A percentile compares a stretch with the other conserved stretches of the same genome.
Conservation (phyloP, 2,329 filamentous ascomycete species). For the Corniculantispora saksenae region DNA sequence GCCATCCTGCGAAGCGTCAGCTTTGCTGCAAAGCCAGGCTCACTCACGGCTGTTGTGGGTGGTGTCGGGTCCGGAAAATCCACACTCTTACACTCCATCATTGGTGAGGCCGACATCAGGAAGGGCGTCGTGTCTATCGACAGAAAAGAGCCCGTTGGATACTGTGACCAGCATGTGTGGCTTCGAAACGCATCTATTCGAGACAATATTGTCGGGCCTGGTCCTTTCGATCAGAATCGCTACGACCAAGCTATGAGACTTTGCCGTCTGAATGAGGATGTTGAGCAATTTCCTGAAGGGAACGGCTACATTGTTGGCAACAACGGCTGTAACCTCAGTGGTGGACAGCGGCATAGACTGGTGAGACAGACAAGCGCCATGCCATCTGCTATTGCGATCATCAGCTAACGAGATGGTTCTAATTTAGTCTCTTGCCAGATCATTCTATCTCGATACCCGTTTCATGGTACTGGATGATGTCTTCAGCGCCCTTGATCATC, state of each 20-base stretch:
- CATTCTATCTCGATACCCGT: not conserved
- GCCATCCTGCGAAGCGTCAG: not conserved
- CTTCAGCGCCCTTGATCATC: not conserved
- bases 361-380: not conserved
- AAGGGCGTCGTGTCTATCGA: not conserved
- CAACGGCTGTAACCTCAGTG: not conserved
- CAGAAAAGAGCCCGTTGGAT: not conserved
- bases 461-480: constrained; percentile 1
- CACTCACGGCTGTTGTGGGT: not conserved
- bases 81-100: not conserved
- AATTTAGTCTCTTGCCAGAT: not conserved
- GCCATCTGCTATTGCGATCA: not conserved
- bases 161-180: not conserved
- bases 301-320: not conserved
- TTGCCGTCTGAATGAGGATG: not conserved
- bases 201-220: not conserved
- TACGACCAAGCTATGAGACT: not conserved
- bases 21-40: not conserved
- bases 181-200: not conserved
- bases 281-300: not conserved
- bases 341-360: constrained; percentile 1
- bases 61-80: not conserved
- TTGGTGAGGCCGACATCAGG: not conserved
- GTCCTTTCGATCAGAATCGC: not conserved
- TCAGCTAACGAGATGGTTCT: not conserved